A percentile compares a stretch with the other conserved stretches of the same genome.
phyloP scores from a whole-genome alignment of 768 basidiomycete species.

The Mycena amicta region DNA sequence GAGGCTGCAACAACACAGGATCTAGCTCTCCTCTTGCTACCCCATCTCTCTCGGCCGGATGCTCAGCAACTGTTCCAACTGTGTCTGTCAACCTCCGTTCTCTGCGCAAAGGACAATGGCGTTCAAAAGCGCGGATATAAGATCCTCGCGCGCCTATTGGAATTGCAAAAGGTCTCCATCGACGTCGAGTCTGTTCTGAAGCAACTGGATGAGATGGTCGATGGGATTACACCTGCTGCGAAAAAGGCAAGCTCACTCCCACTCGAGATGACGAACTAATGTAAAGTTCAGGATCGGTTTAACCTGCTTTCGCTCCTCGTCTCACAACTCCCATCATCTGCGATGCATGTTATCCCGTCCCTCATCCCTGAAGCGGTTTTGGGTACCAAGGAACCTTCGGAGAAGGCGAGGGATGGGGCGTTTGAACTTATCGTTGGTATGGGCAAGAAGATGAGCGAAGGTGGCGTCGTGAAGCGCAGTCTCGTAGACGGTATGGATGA shows the following conservation, averaged over 20 bases:
- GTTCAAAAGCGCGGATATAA: slow-evolving; percentile 97
- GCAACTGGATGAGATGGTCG: slow-evolving; percentile 63
- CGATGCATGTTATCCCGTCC: slow-evolving; percentile 83
- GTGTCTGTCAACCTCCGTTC: slow-evolving; percentile 67
- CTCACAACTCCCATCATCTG: slow-evolving; percentile 63
- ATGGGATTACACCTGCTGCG: slow-evolving; percentile 76
- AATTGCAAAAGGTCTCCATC: slow-evolving; percentile 56
- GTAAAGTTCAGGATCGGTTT: slow-evolving; percentile 70
- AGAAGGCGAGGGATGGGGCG: slow-evolving; percentile 84
- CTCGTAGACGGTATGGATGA: slow-evolving; percentile 86
- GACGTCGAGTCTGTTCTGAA: slow-evolving; percentile 64
- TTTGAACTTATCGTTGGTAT: slow-evolving; percentile 90
- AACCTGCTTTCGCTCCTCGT: slow-evolving; percentile 72
- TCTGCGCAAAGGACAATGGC: slow-evolving; percentile 79
- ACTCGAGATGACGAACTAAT: slow-evolving; percentile 11
- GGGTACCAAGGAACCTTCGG: slow-evolving; percentile 96
- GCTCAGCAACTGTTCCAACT: slow-evolving; percentile 65
- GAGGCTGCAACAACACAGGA: slow-evolving; percentile 75
- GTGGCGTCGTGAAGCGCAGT: slow-evolving; percentile 78
- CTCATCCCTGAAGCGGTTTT: slow-evolving; percentile 93
- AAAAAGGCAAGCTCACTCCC: slow-evolving; percentile 64
- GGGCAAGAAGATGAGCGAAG: slow-evolving; percentile 88
- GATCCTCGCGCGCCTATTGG: slow-evolving; percentile 74
- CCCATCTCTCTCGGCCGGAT: slow-evolving; percentile 66
- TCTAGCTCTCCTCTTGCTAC: slow-evolving; percentile 81